Base-by-base conservation (phyloP, 169 alveolate species). In the Cryptosporidium tyzzeri region DNA sequence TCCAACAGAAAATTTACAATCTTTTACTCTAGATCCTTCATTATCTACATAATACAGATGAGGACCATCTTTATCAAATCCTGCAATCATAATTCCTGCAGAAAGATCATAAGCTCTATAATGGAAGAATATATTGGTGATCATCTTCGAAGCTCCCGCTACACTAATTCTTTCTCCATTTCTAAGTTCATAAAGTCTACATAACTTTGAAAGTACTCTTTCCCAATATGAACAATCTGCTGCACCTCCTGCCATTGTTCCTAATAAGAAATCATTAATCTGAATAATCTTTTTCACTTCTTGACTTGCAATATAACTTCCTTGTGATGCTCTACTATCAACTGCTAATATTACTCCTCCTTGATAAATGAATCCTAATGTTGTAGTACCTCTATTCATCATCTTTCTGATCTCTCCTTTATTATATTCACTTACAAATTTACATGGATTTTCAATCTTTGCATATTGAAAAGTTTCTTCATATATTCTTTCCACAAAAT, bases 221-320 rank as follows among this genome's bases (percentile, higher is more conserved):
- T 97, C 99, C 99, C 99, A 98, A 96, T 95, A 98, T 80, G 96
- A 93, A 92, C 99, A 98, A 94, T 99, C 99, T 26, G 99, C 99
- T 7, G 99, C 99, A 45, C 99, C 99, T 55, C 99, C 99, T 21
- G 99, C 99, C 99, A 99, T 98, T 8, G 99, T 99, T 50, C 98
- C 99, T 71, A 98, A 93, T 50, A 99, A 93, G 92, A 95, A 95
- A 39, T 97, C 98, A 93, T 98, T 98, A 86, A 99, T 98, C 93
- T 97, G 99, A 71, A 98, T 96, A 71, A 98, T 98, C 93, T 99
- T 98, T 84, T 97, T 93, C 37, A 98, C 99, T 84, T 97, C 94
- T 92, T 97, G 98, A 55, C 99, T 96, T 84, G 99, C 97, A 41
- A 98, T 96, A 92, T 96, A 97, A 61, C 98, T 94, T 26, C 99